Evolutionary conservation across 2,329 filamentous ascomycete genomes (phyloP), one percentile per base, ranked within the genome.

Genomic region (Alternaria infectoria): DNA sequence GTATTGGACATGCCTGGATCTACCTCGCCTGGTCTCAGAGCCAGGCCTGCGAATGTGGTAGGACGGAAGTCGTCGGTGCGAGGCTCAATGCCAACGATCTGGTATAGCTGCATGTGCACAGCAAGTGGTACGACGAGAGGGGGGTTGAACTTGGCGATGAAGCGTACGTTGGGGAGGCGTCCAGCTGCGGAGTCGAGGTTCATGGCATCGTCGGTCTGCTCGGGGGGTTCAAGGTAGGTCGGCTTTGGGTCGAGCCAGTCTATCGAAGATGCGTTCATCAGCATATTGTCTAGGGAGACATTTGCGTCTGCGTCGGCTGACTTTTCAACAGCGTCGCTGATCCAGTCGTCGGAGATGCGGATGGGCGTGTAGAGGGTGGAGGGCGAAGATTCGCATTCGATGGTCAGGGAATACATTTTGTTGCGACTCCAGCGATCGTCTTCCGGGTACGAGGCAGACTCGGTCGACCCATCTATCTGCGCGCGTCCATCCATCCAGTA

Each of bases 221-320:
- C 66, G 15, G 72, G n/a, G 3, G 75, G 62, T 15, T 76, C 73
- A 32, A 79, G 72, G 26, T 90, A 84, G 1, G 88, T 89, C 54
- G 88, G 87, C 4, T 88, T 86, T 1, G 92, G 92, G 61, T 94
- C 90, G 44, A 89, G 85, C 92, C 92, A 95, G 81, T 93, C 88
- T 32, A 88, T 80, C 3, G 79, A 79, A 0, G 80, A 75, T 79
- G 74, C 66, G 84, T 82, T 71, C 80, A 83, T 70, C 2, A 81
- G 9, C 79, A 83, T 44, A 81, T 73, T 77, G 52, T 76, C 66
- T 13, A 79, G 82, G 13, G 68, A 50, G n/a, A 51, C 61, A 40
- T 71, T 66, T 83, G 74, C 66, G 36, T 80, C 78, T n/a, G 73
- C 72, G 54, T 79, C 75, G 3, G 72, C 79, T 3, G 83, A 75